phyloP scores from a whole-genome alignment of 2,329 filamentous ascomycete species.

The Phaeophleospora eucalypticola region DNA sequence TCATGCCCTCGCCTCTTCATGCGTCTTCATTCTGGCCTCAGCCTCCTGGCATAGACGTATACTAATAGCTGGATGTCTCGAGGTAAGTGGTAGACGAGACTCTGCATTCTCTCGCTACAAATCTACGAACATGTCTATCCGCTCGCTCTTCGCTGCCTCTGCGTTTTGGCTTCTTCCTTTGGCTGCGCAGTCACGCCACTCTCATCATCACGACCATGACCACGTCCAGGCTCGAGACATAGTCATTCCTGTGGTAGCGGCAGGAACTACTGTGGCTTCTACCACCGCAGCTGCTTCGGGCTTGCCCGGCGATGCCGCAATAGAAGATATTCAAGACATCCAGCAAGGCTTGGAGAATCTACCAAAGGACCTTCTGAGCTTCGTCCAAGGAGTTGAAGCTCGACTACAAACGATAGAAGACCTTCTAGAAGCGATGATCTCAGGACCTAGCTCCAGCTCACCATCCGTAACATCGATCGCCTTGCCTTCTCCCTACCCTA shows the following conservation, averaged over 20 bases:
- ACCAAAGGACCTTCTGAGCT: conserved; percentile 15
- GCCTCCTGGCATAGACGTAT: background rate
- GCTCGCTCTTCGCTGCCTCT: background rate
- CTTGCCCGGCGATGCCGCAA: conserved; percentile 15
- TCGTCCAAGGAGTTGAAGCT: conserved; percentile 13
- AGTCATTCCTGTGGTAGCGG: background rate
- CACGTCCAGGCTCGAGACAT: background rate
- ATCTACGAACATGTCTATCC: background rate
- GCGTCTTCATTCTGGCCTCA: background rate
- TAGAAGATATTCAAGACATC: conserved; percentile 18
- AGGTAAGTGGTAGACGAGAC: background rate
- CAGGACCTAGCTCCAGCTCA: background rate
- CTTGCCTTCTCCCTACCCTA: background rate
- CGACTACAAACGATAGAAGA: conserved; percentile 15
- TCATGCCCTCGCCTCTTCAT: background rate
- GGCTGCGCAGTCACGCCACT: background rate
- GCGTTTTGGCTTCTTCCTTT: background rate
- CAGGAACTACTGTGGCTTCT: background rate
- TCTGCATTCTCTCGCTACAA: background rate
- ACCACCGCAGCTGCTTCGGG: conserved; percentile 1
- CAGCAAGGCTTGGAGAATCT: conserved; percentile 15
- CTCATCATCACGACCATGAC: background rate
- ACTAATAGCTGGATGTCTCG: background rate
- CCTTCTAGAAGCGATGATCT: conserved; percentile 9
- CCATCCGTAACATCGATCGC: background rate